phyloP scores from a whole-genome alignment of 2,329 filamentous ascomycete genomes.

The Chaetomium globosum region DNA sequence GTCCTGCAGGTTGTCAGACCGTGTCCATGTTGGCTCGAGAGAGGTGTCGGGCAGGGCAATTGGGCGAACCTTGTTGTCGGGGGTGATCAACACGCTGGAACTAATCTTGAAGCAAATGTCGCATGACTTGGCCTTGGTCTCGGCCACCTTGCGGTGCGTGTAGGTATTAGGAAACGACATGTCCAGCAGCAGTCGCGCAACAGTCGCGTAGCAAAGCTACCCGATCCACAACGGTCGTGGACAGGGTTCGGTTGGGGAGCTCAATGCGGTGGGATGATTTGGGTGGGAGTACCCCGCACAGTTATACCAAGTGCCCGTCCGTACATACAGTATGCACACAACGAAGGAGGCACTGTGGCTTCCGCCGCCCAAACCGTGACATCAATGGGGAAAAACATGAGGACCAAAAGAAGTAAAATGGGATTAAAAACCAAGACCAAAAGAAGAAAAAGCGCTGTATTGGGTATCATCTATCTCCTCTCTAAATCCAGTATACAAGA shows the following conservation, averaged over 20 bases:
- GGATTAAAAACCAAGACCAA: background rate
- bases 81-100: constrained; percentile 82
- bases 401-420: no score
- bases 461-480: background rate
- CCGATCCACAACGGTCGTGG: background rate
- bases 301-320: no score
- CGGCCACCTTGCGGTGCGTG: constrained; percentile 82
- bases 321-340: no score
- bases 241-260: background rate
- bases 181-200: background rate
- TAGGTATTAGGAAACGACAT: constrained; percentile 76
- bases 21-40: background rate
- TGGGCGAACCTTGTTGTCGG: constrained; percentile 75
- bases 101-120: constrained; percentile 90
- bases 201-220: background rate
- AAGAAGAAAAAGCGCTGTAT: background rate
- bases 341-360: no score
- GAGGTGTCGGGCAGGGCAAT: background rate
- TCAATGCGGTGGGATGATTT: background rate
- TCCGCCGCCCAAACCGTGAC: no score
- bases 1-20: constrained; percentile 52
- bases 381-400: background rate
- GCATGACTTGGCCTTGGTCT: constrained; percentile 79
- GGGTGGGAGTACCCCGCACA: background rate
- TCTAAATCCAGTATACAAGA: background rate